Percentiles rank a stretch among this genome's conserved stretches.
Evolutionary conservation across 225 moss, liverwort and hornwort genomes (phyloP).

Genomic region (Sphagnum tenellum): DNA sequence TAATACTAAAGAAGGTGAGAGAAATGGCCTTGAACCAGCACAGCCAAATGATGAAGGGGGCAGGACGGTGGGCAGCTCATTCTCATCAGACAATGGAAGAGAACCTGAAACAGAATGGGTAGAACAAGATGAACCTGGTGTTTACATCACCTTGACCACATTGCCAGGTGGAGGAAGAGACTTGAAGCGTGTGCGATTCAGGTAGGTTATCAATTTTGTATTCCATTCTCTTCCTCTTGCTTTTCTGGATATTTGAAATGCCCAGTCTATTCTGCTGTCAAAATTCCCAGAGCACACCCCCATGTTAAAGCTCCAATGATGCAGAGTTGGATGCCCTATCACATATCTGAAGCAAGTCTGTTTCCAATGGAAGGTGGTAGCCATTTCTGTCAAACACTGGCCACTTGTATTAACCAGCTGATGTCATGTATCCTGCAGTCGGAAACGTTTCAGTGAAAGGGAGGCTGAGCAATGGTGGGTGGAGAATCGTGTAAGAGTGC

Average conservation of each 20-base stretch:
- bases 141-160: conserved; percentile 92
- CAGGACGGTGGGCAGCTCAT: conserved; percentile 25
- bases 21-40: conserved; percentile 42
- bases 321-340: too few relatives aligned
- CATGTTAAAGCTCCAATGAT: too few relatives aligned
- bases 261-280: too few relatives aligned
- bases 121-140: conserved; percentile 98
- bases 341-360: too few relatives aligned
- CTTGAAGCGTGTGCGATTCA: conserved; percentile 94
- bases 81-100: conserved; percentile 58
- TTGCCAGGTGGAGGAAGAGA: conserved; percentile 96
- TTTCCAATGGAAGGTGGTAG: too few relatives aligned
- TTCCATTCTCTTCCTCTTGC: too few relatives aligned
- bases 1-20: conserved; percentile 37
- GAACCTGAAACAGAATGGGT: conserved; percentile 94
- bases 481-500: conserved; percentile 89
- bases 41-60: conserved; percentile 42
- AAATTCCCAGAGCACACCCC: too few relatives aligned
- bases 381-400: too few relatives aligned
- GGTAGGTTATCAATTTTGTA: conserved; percentile 21
- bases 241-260: too few relatives aligned
- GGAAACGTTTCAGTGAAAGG: conserved; percentile 94
- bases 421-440: conserved; percentile 48
- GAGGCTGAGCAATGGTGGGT: conserved; percentile 99
- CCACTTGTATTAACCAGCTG: too few relatives aligned